Evolutionary conservation across 2,329 filamentous ascomycete species (phyloP), one percentile per base, ranked within the genome.

Genomic region (Pseudocercospora crystallina): DNA sequence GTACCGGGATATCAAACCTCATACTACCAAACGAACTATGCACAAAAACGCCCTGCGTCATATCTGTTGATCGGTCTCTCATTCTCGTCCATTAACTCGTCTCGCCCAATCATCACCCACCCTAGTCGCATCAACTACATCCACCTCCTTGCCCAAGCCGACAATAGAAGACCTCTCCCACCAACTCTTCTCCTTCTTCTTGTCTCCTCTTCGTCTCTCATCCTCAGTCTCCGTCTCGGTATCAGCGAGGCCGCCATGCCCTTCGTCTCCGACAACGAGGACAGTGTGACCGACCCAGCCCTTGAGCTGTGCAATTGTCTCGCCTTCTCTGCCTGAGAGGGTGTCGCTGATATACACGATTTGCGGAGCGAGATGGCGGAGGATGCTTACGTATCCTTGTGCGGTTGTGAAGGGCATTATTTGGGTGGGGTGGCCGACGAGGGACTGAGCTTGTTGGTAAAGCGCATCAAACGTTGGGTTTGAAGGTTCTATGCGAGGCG

Each of bases 21-120:
- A n/a, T 13, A 31, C 29, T 30, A 33, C n/a, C 30, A 37, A 37
- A 26, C 14, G 34, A 38, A 49, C 47, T 49, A 49, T 49, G 26
- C 39, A 49, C 47, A 43, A 17, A 26, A 26, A 26, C 20, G 20
- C 20, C 20, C 20, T 26, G 20, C 20, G 20, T 43, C 47, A 49
- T 49, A 33, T 49, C 31, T 20, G 42, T 33, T 47, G 34, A 15
- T 44, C 20, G 10, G 12, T 38, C 32, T 15, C 30, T 58, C 51
- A 76, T 51, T 76, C 73, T 37, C 68, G 61, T 4, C 87, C 87
- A 65, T 85, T 84, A 50, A 95, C 83, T 54, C 92, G 80, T 65
- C 88, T 83, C 56, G 80, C 79, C 87, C 90, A 97, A 71, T 97
- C 92, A 62, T 96, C 91, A 44, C 86, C 85, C 13, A 95, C 81